Base-by-base conservation (phyloP, 768 basidiomycete species). In the Solioccasus polychromus region DNA sequence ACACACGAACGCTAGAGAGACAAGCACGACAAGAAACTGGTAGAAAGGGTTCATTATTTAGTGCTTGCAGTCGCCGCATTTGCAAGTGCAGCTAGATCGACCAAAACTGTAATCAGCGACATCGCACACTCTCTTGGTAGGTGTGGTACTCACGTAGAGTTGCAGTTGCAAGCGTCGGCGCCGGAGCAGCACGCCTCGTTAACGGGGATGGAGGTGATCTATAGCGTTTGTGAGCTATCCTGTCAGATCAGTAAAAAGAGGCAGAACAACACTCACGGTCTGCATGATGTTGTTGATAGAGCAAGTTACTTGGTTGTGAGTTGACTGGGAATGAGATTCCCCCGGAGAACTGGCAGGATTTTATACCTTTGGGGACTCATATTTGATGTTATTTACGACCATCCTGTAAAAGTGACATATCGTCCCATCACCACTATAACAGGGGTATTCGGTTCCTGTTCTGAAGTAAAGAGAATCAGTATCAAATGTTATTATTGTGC, bases 171-270 rank as follows among this genome's bases (percentile, higher is more conserved):
- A 4, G 19, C 6, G 1, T 35, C 19, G 30, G 35, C 5, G 14
- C 42, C 14, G 22, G 39, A 39, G 41, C 57, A 60, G 54, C 57
- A 59, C 26, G 58, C 49, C 35, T 56, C 41, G 44, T 59, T 52
- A 11, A 31, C 43, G 18, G n/a, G 28, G 28, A 44, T 35, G 12
- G 54, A 35, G 39, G n/a, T 42, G 42, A 43, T 12, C 51, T 53
- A 14, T 15, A 22, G 19, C 20, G 10, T n/a, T 4, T 18, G 14
- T 49, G 31, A 5, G n/a, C n/a, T 15, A 31, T 9, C 30, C 8
- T 31, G 11, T 31, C 30, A 12, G 30, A 15, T 5, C 14, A 31
- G 5, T 5, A 12, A 31, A 4, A 12, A 12, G 30, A 12, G 9
- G 11, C 11, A 20, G 1, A 18, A 0, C 17, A n/a, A 9, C 31